A percentile compares a stretch with the other conserved stretches of the same genome.
These are phyloP conservation scores for Trichothecium sympodiale DNA, from an alignment of 2,329 filamentous ascomycete genomes.

Conservation along the genomic window DNA sequence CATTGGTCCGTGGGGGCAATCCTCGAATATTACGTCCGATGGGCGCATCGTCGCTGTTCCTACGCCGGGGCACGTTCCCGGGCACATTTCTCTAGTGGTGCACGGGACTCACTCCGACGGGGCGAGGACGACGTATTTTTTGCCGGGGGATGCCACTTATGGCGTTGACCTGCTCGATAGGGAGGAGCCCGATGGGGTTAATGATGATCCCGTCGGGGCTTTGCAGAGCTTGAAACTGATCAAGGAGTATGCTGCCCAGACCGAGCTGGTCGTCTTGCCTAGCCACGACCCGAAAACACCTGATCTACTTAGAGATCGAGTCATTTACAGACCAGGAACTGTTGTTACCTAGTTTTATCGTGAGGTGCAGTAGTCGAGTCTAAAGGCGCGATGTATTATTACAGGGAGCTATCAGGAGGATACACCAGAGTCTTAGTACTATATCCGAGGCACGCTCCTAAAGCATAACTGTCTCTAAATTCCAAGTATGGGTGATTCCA, in stretches of 20 bases:
- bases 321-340: no score
- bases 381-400: no score
- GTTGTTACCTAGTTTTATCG: no score
- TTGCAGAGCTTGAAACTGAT: slow-evolving; percentile 17
- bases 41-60: slow-evolving; percentile 17
- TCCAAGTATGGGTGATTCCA: no score
- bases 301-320: no score
- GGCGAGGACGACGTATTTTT: slow-evolving; percentile 16
- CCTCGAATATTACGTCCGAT: slow-evolving; percentile 16
- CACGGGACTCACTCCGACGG: no score
- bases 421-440: no score
- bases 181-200: slow-evolving; percentile 20
- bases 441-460: no score
- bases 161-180: slow-evolving; percentile 15
- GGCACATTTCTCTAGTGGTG: slow-evolving; percentile 20
- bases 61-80: slow-evolving; percentile 22
- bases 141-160: slow-evolving; percentile 20
- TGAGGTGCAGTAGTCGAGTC: no score
- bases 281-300: no score
- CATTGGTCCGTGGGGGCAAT: slow-evolving; percentile 17
- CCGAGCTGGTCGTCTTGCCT: slow-evolving; percentile 14
- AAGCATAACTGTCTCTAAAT: no score
- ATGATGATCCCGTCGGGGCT: slow-evolving; percentile 15
- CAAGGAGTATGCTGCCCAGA: slow-evolving; percentile 16
- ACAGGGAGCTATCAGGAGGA: no score